Conservation (phyloP, 75 land plant genomes). For the Pseudotsuga menziesii region DNA sequence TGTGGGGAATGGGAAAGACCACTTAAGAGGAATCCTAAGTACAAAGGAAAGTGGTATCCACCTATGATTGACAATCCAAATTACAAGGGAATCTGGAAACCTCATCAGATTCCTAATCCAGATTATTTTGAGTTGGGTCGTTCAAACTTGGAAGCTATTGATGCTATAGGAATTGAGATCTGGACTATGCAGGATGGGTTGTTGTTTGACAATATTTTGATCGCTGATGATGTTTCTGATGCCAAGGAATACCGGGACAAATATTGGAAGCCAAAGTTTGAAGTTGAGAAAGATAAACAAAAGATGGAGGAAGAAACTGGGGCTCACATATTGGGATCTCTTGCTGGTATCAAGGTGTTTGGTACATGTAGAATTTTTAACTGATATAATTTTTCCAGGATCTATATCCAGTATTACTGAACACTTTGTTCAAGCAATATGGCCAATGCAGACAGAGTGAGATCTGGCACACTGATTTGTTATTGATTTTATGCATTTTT, state of each 20-base stretch:
- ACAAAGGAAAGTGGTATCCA: conserved; percentile 95
- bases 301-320: conserved; percentile 53
- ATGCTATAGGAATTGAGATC: conserved; percentile 92
- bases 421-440: conserved; percentile 27
- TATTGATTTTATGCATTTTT: background rate
- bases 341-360: conserved; percentile 52
- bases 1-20: conserved; percentile 96
- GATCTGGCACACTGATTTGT: conserved; percentile 4
- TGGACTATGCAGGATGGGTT: conserved; percentile 99
- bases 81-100: conserved; percentile 95
- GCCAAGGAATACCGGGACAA: conserved; percentile 53
- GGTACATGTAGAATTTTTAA: background rate
- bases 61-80: conserved; percentile 88
- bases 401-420: conserved; percentile 5
- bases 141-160: conserved; percentile 87
- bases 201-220: conserved; percentile 83
- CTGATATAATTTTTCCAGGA: background rate
- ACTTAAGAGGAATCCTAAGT: conserved; percentile 81
- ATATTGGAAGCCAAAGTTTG: conserved; percentile 78
- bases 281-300: conserved; percentile 74
- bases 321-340: conserved; percentile 25
- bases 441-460: conserved; percentile 17
- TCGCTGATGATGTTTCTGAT: conserved; percentile 51
- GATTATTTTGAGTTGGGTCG: conserved; percentile 68
- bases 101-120: conserved; percentile 81